Base-by-base conservation (phyloP, 2,329 filamentous ascomycete species). In the Aureobasidium lini region DNA sequence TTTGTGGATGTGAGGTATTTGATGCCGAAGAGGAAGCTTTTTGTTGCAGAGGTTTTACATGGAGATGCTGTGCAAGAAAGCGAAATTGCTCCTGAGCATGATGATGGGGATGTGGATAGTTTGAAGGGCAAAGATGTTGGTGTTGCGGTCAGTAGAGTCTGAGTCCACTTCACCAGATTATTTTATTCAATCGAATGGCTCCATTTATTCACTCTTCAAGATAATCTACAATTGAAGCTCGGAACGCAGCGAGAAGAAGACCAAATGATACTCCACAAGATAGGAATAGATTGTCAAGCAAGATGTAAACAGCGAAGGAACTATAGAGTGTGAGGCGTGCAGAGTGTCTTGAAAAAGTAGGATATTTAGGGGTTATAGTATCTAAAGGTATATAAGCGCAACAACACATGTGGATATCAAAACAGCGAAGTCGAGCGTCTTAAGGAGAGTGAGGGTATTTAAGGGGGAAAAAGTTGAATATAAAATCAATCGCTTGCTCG, bases 1-100 rank as follows among this genome's bases (percentile, higher is more conserved):
- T 75, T 72, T 53, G 70, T 79, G 23, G 77, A 80, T 66, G 69
- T 77, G 4, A 71, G 69, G 57, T 76, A 73, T 34, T 64, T 78
- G n/a, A 50, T 64, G 13, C 65, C 66, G 6, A 65, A 65, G 60
- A 63, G 66, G 5, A 43, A 62, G 31, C 59, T 63, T 15, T 67
- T 66, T 32, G 23, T 23, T 23, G 48, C 16, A 8, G 57, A 48
- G n/a, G 47, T 39, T 6, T 23, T 60, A 40, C 57, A 60, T 54
- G 48, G 57, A 2, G 57, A 54, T 18, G 48, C 42, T 10, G 40
- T 46, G 13, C 43, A 52, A 8, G 57, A 44, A 5, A 10, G 16
- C n/a, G 43, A 47, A 11, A n/a, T 23, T 7, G 43, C 53, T 57
- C 31, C 34, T 11, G 32, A 39, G n/a, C 29, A 37, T 13, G 47